Base-by-base conservation (phyloP, 23 red algal genomes). In the Gracilariopsis chorda region DNA sequence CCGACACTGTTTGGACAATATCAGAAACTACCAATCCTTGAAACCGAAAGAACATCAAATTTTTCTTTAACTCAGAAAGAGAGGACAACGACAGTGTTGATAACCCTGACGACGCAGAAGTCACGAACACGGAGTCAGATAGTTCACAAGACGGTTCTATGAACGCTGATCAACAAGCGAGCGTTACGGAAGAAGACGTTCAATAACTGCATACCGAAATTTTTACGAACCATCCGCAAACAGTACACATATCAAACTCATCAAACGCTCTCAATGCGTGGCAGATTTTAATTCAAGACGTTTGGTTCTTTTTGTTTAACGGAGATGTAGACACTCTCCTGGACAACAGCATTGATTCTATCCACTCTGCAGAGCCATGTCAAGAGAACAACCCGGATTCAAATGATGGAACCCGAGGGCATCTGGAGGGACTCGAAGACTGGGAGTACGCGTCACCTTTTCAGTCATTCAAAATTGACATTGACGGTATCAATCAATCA, bases 361-460 rank as follows among this genome's bases (percentile, higher is more conserved):
- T 12, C 30, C 21, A 60, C 19, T 60, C 55, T 60, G n/a, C n/a
- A n/a, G n/a, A n/a, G n/a, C 55, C 9, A 21, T 27, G n/a, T 27
- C 7, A 60, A 27, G 7, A 19, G 5, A 27, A 60, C 9, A 27
- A 27, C 19, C 9, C 34, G 28, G 39, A 35, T 65, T 30, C 16
- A 5, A 30, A 17, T 7, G 60, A 35, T 34, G 21, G 21, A 30
- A 65, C 60, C 20, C 52, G 40, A 48, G 79, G 58, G 40, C 24
- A 47, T 43, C 8, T 24, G 6, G 48, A 36, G 27, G 48, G 52
- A 17, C n/a, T 82, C 12, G 51, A 44, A 13, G 41, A 63, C 21
- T 67, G 53, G 53, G 23, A 83, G 62, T 83, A 63, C 23, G 57
- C 21, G 8, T 83, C 55, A 8, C 55, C 79, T 17, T 83, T 83